Conservation (phyloP, 805 yeast genomes). For the Teunomyces lycoperdinae region DNA sequence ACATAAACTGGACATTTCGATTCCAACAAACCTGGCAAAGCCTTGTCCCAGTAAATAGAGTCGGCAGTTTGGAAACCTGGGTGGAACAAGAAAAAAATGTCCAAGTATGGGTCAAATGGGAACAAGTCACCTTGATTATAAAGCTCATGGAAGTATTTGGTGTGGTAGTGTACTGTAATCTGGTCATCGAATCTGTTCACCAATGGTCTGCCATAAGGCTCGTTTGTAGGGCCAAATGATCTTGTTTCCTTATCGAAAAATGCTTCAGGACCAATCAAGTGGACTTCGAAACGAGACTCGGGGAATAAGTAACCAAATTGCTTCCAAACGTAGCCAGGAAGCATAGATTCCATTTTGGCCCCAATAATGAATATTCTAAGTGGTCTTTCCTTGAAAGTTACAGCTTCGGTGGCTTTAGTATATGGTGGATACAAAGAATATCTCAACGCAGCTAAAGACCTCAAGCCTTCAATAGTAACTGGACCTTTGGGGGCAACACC, state of each 20-base stretch:
- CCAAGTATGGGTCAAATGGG: conserved; percentile 97
- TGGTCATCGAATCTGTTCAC: conserved; percentile 72
- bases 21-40: conserved; percentile 83
- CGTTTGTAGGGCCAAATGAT: conserved; percentile 55
- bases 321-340: conserved; percentile 95
- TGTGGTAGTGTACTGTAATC: conserved; percentile 74
- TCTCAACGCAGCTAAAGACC: conserved; percentile 87
- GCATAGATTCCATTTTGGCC: conserved; percentile 87
- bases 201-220: conserved; percentile 56
- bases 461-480: conserved; percentile 85
- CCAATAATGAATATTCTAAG: conserved; percentile 87
- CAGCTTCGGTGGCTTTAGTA: conserved; percentile 42
- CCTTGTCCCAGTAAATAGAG: conserved; percentile 76
- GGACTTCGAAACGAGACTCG: conserved; percentile 74
- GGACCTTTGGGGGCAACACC: conserved; percentile 80
- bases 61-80: conserved; percentile 91
- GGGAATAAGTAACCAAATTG: conserved; percentile 88
- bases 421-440: conserved; percentile 79
- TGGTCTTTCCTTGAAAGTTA: conserved; percentile 74
- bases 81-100: conserved; percentile 89
- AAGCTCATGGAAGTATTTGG: conserved; percentile 85
- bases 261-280: conserved; percentile 93
- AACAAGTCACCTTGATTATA: conserved; percentile 92
- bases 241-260: conserved; percentile 67
- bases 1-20: conserved; percentile 90